Evolutionary conservation across 306 rosid genomes (phyloP), one percentile per base, ranked within the genome.

Genomic region (Phaseolus lunatus): DNA sequence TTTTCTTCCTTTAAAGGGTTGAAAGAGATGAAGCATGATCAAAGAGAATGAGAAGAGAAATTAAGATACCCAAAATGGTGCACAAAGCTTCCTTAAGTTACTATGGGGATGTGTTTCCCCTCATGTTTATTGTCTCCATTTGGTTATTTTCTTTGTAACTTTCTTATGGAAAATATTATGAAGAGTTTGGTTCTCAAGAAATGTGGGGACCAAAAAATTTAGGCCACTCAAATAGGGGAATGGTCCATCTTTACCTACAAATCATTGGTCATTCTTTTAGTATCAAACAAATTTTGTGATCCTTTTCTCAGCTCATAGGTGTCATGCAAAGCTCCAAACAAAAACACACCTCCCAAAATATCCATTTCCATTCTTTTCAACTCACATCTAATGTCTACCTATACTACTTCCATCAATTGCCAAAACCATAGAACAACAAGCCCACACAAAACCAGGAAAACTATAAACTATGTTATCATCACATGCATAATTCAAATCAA

Each of bases 161-260:
- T 39, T 24, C 0, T 15, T 48, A 16, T 48, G 53, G 4, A 3
- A 43, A 2, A 43, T 29, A 43, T 41, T 8, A 4, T 15, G 20
- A 48, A 48, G 8, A 16, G 20, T 48, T 48, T 16, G 19, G 14
- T 45, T 45, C 41, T 13, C 69, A 74, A 50, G 49, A 61, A 68
- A 47, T 56, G 74, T 18, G 24, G 83, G 87, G 82, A 76, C 87
- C 84, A 70, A 75, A 71, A n/a, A 70, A 23, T 70, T 71, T 70
- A 76, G 84, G 82, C 81, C 81, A 70, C 79, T 49, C 72, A 63
- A 73, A 78, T 62, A 70, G 66, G 80, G 72, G 73, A 62, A 76
- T 71, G 70, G 27, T 53, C 63, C 81, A 80, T 70, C 13, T 39
- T 39, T 66, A 37, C 53, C 1, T 5, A 47, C 19, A 67, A 71